Base-by-base conservation (phyloP, 1,139 yeast species). In the Diutina rugosa region DNA sequence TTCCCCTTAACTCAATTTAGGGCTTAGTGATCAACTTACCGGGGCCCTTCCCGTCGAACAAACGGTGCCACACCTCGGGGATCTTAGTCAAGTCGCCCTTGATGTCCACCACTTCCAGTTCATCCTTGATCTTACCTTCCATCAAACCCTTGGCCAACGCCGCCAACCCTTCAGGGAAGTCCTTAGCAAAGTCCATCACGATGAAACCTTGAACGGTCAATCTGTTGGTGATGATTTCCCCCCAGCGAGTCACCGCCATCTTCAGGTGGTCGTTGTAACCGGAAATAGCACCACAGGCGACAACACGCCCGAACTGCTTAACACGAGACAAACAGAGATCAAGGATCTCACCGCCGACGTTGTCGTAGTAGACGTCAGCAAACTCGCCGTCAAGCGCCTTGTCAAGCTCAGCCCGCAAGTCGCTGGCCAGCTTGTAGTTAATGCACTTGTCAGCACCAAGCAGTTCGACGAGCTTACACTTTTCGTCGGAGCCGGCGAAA, bases 221-320 rank as follows among this genome's bases (percentile, higher is more conserved):
- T 63, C 84, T 70, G 64, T 76, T 79, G 52, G 71, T 68, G 57
- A 79, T 72, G 56, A 82, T 75, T 49, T 69, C 64, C 16, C 70
- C 63, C 75, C 81, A 80, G 58, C 65, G 68, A 41, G 67, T 65
- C 56, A 79, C 70, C 0, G 59, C 66, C 32, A 67, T 59, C 57
- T 73, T 72, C 5, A 65, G 61, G 9, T 61, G 59, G 59, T 78
- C 78, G 62, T 82, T 80, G 67, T 83, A 84, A 57, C 81, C 81
- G 44, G 87, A 68, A 61, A 84, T 80, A 3, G 84, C 76, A 57
- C 89, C 90, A 70, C 87, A 82, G 38, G 82, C 83, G 59, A 82
- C 65, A 55, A 84, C 69, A 16, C 67, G 69, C 53, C 82, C 84
- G 56, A 63, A 66, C n/a, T 62, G 63, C 59, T 74, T 78, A 61